Conservation (phyloP, 306 rosid genomes). For the Quercus engelmannii region DNA sequence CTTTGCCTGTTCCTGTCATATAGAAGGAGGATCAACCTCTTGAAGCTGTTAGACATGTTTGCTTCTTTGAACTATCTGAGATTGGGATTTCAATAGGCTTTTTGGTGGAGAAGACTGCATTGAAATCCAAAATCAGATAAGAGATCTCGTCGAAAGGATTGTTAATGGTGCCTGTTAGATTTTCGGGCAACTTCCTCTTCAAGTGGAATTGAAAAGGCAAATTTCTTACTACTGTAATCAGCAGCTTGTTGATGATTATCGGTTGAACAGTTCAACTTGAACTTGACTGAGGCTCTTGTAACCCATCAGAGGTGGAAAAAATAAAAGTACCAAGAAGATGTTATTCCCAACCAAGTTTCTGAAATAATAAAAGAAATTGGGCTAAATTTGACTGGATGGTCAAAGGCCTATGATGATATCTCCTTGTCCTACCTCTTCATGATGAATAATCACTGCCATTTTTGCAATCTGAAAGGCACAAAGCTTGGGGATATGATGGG, state of each 20-base stretch:
- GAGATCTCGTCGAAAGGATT: conserved; percentile 62
- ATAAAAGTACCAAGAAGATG: conserved; percentile 39
- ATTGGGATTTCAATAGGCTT: conserved; percentile 51
- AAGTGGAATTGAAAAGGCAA: conserved; percentile 62
- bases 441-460: conserved; percentile 90
- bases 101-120: conserved; percentile 53
- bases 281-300: conserved; percentile 50
- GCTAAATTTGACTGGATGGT: conserved; percentile 70
- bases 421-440: conserved; percentile 70
- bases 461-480: conserved; percentile 58
- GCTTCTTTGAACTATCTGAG: conserved; percentile 56
- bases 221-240: conserved; percentile 57
- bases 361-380: conserved; percentile 58
- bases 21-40: conserved; percentile 53
- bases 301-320: conserved; percentile 65
- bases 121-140: conserved; percentile 52
- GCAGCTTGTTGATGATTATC: conserved; percentile 53
- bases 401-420: conserved; percentile 62
- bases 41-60: conserved; percentile 72
- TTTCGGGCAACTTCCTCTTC: conserved; percentile 77
- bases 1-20: conserved; percentile 31
- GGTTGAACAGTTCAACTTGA: conserved; percentile 18
- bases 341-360: conserved; percentile 38
- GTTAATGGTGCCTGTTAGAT: conserved; percentile 60
- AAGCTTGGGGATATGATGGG: conserved; percentile 67